These are phyloP conservation scores for Sugiyamaella castrensis DNA, from an alignment of 1,139 yeast genomes.

Conservation along the genomic window DNA sequence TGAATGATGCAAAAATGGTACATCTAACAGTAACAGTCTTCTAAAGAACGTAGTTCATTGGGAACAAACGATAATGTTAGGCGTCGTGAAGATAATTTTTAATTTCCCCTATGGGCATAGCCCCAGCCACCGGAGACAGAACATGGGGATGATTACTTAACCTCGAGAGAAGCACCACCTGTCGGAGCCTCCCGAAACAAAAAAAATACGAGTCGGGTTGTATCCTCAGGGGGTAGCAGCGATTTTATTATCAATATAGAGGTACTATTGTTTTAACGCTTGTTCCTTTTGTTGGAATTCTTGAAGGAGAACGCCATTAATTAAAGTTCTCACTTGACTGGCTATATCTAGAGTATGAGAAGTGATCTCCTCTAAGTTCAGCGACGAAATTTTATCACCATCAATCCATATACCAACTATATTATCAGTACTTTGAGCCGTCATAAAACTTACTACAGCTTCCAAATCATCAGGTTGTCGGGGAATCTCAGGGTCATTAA, in stretches of 20 bases:
- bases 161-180: too few species aligned
- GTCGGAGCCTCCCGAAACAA: too few species aligned
- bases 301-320: conserved; percentile 28
- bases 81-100: too few species aligned
- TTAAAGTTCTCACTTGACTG: conserved; percentile 24
- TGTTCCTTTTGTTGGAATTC: conserved; percentile 18
- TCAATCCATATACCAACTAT: conserved; percentile 53
- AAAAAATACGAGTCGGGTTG: conserved; percentile 3
- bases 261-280: not conserved
- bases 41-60: too few species aligned
- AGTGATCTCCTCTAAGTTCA: conserved; percentile 22
- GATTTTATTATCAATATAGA: not conserved
- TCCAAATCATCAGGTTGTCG: conserved; percentile 30
- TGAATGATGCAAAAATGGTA: too few species aligned
- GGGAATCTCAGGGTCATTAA: conserved; percentile 22
- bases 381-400: conserved; percentile 25
- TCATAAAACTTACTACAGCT: conserved; percentile 52
- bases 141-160: too few species aligned
- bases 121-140: too few species aligned
- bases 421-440: conserved; percentile 48
- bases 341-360: conserved; percentile 22
- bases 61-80: too few species aligned
- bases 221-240: not conserved
- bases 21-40: too few species aligned
- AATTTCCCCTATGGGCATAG: too few species aligned